phyloP scores from a whole-genome alignment of 805 yeast species.

The Suhomyces emberorum region DNA sequence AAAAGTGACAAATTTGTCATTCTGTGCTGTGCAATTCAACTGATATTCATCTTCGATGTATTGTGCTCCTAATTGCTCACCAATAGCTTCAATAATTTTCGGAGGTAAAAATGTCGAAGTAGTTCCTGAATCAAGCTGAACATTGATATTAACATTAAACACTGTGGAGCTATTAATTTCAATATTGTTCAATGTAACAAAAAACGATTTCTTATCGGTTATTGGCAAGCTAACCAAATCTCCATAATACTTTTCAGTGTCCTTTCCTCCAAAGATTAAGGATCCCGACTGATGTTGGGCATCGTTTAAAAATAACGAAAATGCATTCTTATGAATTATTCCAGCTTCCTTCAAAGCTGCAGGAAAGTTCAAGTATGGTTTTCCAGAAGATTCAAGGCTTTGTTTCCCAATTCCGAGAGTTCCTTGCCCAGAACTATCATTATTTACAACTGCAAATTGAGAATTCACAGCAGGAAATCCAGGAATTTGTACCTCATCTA shows the following conservation, averaged over 20 bases:
- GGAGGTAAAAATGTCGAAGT: conserved; percentile 5
- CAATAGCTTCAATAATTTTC: conserved; percentile 1
- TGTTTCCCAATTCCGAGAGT: conserved; percentile 1
- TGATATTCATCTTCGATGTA: neutral
- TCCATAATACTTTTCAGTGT: conserved; percentile 15
- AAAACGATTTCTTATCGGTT: neutral
- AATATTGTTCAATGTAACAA: neutral
- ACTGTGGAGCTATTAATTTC: neutral
- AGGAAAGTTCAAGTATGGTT: conserved; percentile 9
- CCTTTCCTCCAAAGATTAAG: conserved; percentile 23
- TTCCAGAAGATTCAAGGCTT: neutral
- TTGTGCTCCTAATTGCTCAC: neutral
- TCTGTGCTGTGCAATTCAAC: conserved; percentile 6
- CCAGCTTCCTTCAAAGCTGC: conserved; percentile 9
- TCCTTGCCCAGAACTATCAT: conserved; percentile 4
- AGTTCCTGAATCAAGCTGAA: conserved; percentile 9
- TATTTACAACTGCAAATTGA: conserved; percentile 9
- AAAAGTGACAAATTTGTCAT: conserved; percentile 5
- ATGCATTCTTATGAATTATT: conserved; percentile 8
- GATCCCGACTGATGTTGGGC: conserved; percentile 9
- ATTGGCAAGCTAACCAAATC: conserved; percentile 6
- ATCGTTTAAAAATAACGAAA: conserved; percentile 15
- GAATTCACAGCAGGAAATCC: conserved; percentile 2
- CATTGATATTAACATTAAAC: neutral
- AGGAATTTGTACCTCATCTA: conserved; percentile 6